phyloP scores from a whole-genome alignment of 202 grass and related monocot species.

The Setaria italica region DNA sequence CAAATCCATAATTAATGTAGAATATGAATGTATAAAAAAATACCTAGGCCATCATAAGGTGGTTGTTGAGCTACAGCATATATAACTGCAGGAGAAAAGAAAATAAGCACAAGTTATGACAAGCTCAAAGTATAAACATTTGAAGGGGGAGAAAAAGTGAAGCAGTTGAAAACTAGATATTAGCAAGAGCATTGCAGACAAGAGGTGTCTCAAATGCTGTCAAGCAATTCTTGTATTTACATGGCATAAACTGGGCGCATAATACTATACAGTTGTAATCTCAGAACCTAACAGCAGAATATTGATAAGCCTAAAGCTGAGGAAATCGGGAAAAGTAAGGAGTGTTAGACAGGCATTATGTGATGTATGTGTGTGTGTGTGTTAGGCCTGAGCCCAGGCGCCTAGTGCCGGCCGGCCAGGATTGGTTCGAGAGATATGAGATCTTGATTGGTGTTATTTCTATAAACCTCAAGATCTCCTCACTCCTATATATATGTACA shows the following conservation, averaged over 20 bases:
- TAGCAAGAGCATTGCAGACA: constrained; percentile 37
- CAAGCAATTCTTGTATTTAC: background rate
- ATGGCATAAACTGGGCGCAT: background rate
- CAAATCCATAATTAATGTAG: constrained; percentile 14
- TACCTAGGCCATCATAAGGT: constrained; percentile 82
- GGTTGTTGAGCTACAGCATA: constrained; percentile 85
- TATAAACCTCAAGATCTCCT: too few species aligned
- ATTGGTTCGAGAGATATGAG: too few species aligned
- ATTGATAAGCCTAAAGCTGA: background rate
- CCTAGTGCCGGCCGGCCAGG: too few species aligned
- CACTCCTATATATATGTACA: too few species aligned
- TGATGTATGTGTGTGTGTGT: too few species aligned
- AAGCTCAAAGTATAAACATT: constrained; percentile 33
- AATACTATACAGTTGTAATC: background rate
- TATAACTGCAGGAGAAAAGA: constrained; percentile 81
- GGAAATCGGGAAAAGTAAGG: constrained; percentile 8
- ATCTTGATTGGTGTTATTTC: too few species aligned
- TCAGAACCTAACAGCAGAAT: background rate
- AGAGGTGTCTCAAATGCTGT: constrained; percentile 9
- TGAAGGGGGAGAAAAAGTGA: constrained; percentile 26
- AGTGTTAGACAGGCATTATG: too few species aligned
- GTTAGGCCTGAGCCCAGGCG: too few species aligned
- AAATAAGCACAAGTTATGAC: constrained; percentile 35
- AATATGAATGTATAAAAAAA: constrained; percentile 12
- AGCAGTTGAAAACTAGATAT: constrained; percentile 35